Evolutionary conservation across 2,329 filamentous ascomycete species (phyloP), one percentile per base, ranked within the genome.

Genomic region (Dothideomycetes sp.): DNA sequence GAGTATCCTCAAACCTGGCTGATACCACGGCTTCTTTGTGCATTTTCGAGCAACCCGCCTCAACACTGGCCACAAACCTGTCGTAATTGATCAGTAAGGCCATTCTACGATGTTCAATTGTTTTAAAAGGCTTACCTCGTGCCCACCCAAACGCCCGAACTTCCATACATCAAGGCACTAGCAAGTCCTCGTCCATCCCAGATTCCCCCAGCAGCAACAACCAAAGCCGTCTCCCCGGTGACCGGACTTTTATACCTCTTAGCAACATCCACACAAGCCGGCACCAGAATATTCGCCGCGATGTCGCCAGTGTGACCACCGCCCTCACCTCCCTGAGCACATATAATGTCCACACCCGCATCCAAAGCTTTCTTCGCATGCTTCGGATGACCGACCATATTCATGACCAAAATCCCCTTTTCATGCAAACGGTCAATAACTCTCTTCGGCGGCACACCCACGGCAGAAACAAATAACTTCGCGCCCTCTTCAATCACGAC

Each of bases 311-410:
- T 95, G 64, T 96, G 89, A 0, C 88, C 89, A 13, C 89, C 89
- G 2, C 88, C 89, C 62, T 96, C 89, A 37, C 86, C 86, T 33
- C 89, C 89, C 66, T 96, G 89, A 2, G 88, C 80, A 59, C 87
- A 94, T 5, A 96, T 74, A 49, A 95, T 80, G 63, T 96, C 89
- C 8, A 94, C 86, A 30, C 89, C 89, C 0, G 81, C 75, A 35
- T 86, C 77, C 4, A 96, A 68, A 2, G 88, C 88, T 66, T 95
- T 95, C 59, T 81, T 75, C 1, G 88, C 88, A 60, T 96, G 89
- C 59, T 82, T 86, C 2, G 89, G 88, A 53, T 88, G 84, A 0
- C 89, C 89, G 15, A 95, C 87, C 88, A 95, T 95, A 61, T 95
- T 95, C 87, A 95, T 95, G 24, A 95, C 72, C 45, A 93, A 58